A percentile compares a stretch with the other conserved stretches of the same genome.
These are phyloP conservation scores for Dryas integrifolia DNA, from an alignment of 331 rosid genomes.

Conservation along the genomic window DNA sequence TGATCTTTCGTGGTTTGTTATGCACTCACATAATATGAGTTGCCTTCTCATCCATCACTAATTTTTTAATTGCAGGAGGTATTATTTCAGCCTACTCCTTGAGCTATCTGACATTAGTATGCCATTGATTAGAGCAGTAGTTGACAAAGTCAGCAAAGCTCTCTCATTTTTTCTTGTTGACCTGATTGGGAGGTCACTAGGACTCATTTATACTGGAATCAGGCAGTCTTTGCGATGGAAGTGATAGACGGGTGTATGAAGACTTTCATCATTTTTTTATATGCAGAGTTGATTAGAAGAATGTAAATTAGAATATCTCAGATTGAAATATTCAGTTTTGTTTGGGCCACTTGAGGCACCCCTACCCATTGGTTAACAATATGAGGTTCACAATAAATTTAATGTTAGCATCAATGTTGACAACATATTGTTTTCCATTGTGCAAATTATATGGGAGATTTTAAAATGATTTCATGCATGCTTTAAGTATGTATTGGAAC, in stretches of 20 bases:
- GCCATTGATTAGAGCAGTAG: slow-evolving; percentile 66
- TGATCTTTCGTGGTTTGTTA: neutral
- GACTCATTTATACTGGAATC: slow-evolving; percentile 87
- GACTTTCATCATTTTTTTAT: neutral
- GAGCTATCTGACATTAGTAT: slow-evolving; percentile 75
- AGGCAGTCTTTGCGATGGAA: slow-evolving; percentile 87
- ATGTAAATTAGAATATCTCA: neutral
- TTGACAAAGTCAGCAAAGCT: slow-evolving; percentile 70
- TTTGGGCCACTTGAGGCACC: slow-evolving; percentile 6
- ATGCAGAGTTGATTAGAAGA: slow-evolving; percentile 13
- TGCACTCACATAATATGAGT: neutral
- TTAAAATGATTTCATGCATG: slow-evolving; percentile 2
- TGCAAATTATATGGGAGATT: neutral
- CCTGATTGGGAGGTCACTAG: slow-evolving; percentile 92
- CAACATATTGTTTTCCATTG: neutral
- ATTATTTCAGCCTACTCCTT: slow-evolving; percentile 85
- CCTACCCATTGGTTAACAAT: slow-evolving; percentile 11
- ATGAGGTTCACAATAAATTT: neutral
- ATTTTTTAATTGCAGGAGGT: slow-evolving; percentile 59
- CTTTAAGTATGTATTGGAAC: neutral
- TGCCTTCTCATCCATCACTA: slow-evolving; percentile 15
- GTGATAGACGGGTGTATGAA: slow-evolving; percentile 27
- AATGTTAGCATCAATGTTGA: slow-evolving; percentile 1
- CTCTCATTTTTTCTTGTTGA: slow-evolving; percentile 74
- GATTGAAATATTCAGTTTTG: slow-evolving; percentile 16